Evolutionary conservation across 768 basidiomycete species (phyloP).

Genomic region (Paxillus rubicundulus): DNA sequence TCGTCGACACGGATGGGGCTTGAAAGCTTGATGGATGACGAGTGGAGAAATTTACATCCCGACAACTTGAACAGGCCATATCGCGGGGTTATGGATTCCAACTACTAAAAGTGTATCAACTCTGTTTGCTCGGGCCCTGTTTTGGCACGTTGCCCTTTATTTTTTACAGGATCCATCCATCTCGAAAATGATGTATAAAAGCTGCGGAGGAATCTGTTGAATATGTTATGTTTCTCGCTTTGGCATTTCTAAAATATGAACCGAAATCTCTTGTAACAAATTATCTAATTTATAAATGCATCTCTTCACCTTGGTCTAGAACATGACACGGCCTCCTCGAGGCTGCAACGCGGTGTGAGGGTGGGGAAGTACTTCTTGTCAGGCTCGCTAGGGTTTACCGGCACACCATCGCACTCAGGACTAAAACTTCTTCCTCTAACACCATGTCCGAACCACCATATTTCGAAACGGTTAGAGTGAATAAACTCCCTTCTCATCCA

Average conservation of each 20-base stretch:
- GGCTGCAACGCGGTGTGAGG: conserved; percentile 16
- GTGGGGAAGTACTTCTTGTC: conserved; percentile 1
- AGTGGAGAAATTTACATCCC: neutral
- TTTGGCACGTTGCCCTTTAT: neutral
- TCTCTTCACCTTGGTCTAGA: conserved; percentile 20
- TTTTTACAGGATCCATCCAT: neutral
- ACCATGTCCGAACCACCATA: conserved; percentile 45
- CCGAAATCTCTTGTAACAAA: conserved; percentile 7
- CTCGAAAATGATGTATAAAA: too few relatives aligned
- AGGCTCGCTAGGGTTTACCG: conserved; percentile 1
- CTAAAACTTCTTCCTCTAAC: conserved; percentile 5
- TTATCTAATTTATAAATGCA: conserved; percentile 25
- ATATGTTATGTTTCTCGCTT: conserved; percentile 7
- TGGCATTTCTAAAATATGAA: conserved; percentile 3
- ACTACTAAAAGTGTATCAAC: neutral
- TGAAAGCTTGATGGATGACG: too few relatives aligned
- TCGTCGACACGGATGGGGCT: neutral
- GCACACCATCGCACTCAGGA: neutral
- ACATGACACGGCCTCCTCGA: conserved; percentile 29
- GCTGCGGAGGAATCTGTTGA: neutral
- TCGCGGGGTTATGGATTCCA: neutral
- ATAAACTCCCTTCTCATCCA: conserved; percentile 9
- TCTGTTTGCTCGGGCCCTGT: neutral
- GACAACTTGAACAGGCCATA: neutral
- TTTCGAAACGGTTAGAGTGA: conserved; percentile 67